A percentile compares a stretch with the other conserved stretches of the same genome.
These are phyloP conservation scores for Saccharomycopsis javanensis DNA, from an alignment of 805 yeast genomes.

Conservation along the genomic window DNA sequence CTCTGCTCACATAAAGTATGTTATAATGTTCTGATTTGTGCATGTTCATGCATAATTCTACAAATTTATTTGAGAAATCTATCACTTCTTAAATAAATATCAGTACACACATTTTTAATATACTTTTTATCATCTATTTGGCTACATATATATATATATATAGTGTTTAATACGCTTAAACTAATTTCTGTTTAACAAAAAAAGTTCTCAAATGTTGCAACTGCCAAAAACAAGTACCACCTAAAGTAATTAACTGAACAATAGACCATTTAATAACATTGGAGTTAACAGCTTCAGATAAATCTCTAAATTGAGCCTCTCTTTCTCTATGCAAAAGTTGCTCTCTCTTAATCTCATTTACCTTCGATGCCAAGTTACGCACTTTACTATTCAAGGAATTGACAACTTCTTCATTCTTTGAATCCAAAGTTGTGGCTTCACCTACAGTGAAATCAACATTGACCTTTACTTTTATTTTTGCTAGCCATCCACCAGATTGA, in stretches of 20 bases:
- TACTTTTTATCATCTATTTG: slow-evolving; percentile 21
- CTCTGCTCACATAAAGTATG: neutral
- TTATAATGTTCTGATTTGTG: neutral
- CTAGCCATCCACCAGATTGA: slow-evolving; percentile 51
- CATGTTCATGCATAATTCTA: too few relatives aligned
- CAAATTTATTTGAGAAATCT: too few relatives aligned
- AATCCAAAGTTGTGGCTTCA: slow-evolving; percentile 54
- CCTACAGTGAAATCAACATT: slow-evolving; percentile 61
- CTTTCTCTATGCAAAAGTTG: slow-evolving; percentile 63
- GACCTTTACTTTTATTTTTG: slow-evolving; percentile 46
- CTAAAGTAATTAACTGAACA: slow-evolving; percentile 53
- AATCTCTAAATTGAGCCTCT: slow-evolving; percentile 64
- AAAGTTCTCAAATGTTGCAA: slow-evolving; percentile 62
- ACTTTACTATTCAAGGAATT: slow-evolving; percentile 48
- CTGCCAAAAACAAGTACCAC: slow-evolving; percentile 66
- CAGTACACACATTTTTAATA: neutral
- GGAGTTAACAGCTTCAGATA: slow-evolving; percentile 58
- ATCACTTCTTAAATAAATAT: neutral
- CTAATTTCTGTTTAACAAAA: slow-evolving; percentile 71
- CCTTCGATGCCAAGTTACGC: slow-evolving; percentile 44
- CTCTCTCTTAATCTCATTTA: slow-evolving; percentile 53
- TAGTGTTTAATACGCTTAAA: slow-evolving; percentile 28
- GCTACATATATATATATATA: neutral
- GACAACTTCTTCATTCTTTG: slow-evolving; percentile 52
- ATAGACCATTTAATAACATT: slow-evolving; percentile 69